Conservation (phyloP, 176 grass and related monocot species). For the Themeda triandra region DNA sequence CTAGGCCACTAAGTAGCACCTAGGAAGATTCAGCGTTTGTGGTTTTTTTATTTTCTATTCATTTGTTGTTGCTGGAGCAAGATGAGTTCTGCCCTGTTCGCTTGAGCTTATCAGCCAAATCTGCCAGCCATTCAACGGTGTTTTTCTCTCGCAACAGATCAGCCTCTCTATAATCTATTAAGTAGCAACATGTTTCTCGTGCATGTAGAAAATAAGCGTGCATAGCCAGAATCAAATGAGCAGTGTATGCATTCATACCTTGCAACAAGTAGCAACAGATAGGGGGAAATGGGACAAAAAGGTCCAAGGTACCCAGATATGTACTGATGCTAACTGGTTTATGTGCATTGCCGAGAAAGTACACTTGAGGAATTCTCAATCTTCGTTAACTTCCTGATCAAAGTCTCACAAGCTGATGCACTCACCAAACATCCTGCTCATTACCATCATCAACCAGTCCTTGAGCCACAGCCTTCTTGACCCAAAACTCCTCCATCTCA, state of each 20-base stretch:
- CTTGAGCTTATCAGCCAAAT: no score
- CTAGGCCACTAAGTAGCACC: neutral
- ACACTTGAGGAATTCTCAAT: neutral
- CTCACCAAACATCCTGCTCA: constrained; percentile 72
- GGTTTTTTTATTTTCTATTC: neutral
- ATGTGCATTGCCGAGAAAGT: neutral
- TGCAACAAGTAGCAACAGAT: neutral
- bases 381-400: neutral
- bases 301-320: neutral
- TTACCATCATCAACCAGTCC: constrained; percentile 43
- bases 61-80: neutral
- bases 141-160: no score
- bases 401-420: neutral
- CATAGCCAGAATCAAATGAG: neutral
- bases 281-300: neutral
- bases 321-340: neutral
- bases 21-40: neutral
- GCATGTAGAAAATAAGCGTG: neutral
- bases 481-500: constrained; percentile 73
- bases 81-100: no score
- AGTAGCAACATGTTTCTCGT: neutral
- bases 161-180: neutral
- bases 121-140: no score
- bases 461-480: constrained; percentile 58
- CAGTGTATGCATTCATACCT: neutral